phyloP scores from a whole-genome alignment of 2,329 filamentous ascomycete species.

The Ophiostoma ips region DNA sequence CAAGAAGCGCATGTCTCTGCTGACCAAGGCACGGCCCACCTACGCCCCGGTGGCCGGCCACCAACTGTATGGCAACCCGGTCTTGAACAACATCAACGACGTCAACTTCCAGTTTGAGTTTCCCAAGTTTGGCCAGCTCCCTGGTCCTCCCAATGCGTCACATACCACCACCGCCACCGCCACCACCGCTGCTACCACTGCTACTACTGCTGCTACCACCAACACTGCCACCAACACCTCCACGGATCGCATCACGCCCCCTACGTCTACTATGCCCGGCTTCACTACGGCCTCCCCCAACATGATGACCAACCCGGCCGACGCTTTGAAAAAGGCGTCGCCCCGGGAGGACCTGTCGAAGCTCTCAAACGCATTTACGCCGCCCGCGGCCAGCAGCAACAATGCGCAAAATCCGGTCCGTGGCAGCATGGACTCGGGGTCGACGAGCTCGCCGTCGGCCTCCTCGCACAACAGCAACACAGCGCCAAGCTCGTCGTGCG shows the following conservation, averaged over 20 bases:
- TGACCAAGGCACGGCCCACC: constrained; percentile 19
- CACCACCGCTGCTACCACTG: too few species aligned
- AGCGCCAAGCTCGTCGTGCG: constrained; percentile 52
- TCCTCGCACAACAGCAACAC: constrained; percentile 48
- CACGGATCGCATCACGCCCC: constrained; percentile 6
- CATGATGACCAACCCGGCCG: constrained; percentile 24
- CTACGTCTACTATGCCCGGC: constrained; percentile 16
- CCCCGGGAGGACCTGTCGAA: constrained; percentile 39
- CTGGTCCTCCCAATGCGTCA: constrained; percentile 29
- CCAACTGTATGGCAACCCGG: constrained; percentile 35
- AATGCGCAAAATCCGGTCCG: constrained; percentile 29
- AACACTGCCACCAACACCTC: neutral
- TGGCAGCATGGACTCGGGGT: constrained; percentile 35
- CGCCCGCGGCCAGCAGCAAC: constrained; percentile 31
- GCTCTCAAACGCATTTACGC: constrained; percentile 45
- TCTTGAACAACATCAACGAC: constrained; percentile 48
- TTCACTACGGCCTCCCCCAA: constrained; percentile 14
- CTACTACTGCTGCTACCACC: too few species aligned
- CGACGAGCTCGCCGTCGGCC: constrained; percentile 50
- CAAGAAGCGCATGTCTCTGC: constrained; percentile 65
- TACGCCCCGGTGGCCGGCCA: constrained; percentile 15
- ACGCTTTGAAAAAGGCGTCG: constrained; percentile 22
- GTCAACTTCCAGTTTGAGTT: constrained; percentile 93
- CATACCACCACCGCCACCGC: too few species aligned
- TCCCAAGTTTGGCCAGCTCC: constrained; percentile 74